These are phyloP conservation scores for Prunus mira DNA, from an alignment of 306 rosid species.

Conservation along the genomic window DNA sequence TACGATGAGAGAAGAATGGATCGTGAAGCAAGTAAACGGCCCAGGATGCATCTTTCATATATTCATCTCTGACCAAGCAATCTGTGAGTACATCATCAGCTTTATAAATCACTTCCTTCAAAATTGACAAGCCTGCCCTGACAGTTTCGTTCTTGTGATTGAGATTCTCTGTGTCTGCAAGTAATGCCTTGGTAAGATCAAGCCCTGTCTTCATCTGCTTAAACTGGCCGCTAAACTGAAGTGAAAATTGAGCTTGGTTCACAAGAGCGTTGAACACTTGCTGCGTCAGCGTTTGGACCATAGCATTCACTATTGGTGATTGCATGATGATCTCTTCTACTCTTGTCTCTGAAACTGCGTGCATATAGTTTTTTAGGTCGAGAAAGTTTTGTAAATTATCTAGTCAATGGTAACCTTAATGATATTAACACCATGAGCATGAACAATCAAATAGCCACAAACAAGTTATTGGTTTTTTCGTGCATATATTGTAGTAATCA, in stretches of 20 bases:
- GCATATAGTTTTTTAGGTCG: too few species aligned
- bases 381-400: too few species aligned
- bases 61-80: slow-evolving; percentile 12
- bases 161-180: background rate
- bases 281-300: background rate
- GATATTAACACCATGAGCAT: too few species aligned
- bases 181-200: background rate
- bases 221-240: slow-evolving; percentile 4
- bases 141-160: background rate
- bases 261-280: background rate
- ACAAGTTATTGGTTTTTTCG: too few species aligned
- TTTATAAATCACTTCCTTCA: slow-evolving; percentile 6
- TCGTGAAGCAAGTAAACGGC: background rate
- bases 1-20: background rate
- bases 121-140: background rate
- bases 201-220: slow-evolving; percentile 18
- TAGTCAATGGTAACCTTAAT: too few species aligned
- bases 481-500: too few species aligned
- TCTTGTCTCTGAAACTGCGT: too few species aligned
- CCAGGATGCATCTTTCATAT: background rate
- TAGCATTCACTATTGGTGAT: background rate
- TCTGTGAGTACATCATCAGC: slow-evolving; percentile 15
- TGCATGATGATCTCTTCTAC: too few species aligned
- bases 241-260: background rate
- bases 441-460: too few species aligned